phyloP scores from a whole-genome alignment of 805 yeast genomes.

The Starmerella floris region DNA sequence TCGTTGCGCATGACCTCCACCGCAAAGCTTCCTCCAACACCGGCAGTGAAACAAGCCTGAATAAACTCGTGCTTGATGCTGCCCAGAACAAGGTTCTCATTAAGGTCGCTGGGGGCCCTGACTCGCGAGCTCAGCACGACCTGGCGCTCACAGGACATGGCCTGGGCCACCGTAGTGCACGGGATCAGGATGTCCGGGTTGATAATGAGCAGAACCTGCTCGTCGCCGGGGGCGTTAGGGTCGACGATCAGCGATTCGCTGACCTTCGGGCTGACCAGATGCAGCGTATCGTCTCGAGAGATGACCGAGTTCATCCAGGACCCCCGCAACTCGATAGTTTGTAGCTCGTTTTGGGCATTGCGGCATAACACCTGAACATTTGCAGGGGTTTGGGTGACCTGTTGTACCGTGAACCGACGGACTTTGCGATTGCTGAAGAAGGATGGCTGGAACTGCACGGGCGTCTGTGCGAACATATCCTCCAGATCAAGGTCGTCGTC shows the following conservation, averaged over 20 bases:
- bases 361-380: conserved; percentile 1
- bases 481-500: conserved; percentile 10
- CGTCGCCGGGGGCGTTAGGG: conserved; percentile 36
- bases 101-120: conserved; percentile 39
- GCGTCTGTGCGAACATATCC: conserved; percentile 2
- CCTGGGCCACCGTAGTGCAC: conserved; percentile 69
- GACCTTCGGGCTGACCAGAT: conserved; percentile 19
- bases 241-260: background rate
- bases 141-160: conserved; percentile 58
- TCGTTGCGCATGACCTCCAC: conserved; percentile 14
- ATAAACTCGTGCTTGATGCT: conserved; percentile 66
- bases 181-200: conserved; percentile 74
- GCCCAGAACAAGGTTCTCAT: conserved; percentile 64
- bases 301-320: conserved; percentile 23
- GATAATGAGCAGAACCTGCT: conserved; percentile 55
- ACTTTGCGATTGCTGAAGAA: conserved; percentile 11
- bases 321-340: conserved; percentile 4
- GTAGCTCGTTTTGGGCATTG: background rate
- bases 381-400: background rate
- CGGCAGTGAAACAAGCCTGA: conserved; percentile 35
- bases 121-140: conserved; percentile 48
- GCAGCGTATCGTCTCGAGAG: conserved; percentile 24
- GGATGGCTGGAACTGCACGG: conserved; percentile 3
- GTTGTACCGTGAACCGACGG: conserved; percentile 8
- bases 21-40: background rate